A percentile compares a stretch with the other conserved stretches of the same genome.
These are phyloP conservation scores for Colletotrichum limetticola DNA, from an alignment of 2,329 filamentous ascomycete genomes.

Conservation along the genomic window DNA sequence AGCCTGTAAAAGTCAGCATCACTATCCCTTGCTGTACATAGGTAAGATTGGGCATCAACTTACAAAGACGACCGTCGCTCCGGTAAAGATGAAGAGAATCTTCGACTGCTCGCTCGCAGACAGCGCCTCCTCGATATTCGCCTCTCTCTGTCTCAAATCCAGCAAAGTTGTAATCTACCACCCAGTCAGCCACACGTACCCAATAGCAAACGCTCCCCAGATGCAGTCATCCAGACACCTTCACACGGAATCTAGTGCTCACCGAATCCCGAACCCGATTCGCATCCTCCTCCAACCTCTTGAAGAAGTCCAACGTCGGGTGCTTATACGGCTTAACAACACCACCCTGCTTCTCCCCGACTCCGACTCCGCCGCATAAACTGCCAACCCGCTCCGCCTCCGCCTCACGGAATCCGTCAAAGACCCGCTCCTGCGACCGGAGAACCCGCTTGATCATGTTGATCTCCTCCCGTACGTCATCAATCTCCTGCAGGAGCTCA, in stretches of 20 bases:
- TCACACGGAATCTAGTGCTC: background rate
- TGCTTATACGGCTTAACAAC: constrained; percentile 22
- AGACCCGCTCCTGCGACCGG: constrained; percentile 34
- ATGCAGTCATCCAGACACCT: background rate
- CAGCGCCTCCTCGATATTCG: constrained; percentile 36
- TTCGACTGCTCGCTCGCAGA: constrained; percentile 37
- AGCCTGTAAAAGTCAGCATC: background rate
- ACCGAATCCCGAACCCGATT: constrained; percentile 34
- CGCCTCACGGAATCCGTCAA: constrained; percentile 28
- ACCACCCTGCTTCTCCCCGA: background rate
- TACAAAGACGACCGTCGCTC: constrained; percentile 32
- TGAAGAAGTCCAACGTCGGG: constrained; percentile 35
- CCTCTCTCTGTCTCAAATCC: constrained; percentile 35
- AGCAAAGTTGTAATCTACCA: constrained; percentile 33
- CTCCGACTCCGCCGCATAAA: background rate
- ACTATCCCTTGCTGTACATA: no score
- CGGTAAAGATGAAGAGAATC: constrained; percentile 37
- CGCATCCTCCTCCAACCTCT: constrained; percentile 33
- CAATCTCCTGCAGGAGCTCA: constrained; percentile 36
- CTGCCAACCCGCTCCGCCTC: background rate
- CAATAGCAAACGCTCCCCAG: background rate
- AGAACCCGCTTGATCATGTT: constrained; percentile 36
- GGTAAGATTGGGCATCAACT: background rate
- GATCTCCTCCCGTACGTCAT: constrained; percentile 34
- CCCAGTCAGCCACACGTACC: background rate